phyloP scores from a whole-genome alignment of 805 yeast species.

The Saccharomycopsis sp. region DNA sequence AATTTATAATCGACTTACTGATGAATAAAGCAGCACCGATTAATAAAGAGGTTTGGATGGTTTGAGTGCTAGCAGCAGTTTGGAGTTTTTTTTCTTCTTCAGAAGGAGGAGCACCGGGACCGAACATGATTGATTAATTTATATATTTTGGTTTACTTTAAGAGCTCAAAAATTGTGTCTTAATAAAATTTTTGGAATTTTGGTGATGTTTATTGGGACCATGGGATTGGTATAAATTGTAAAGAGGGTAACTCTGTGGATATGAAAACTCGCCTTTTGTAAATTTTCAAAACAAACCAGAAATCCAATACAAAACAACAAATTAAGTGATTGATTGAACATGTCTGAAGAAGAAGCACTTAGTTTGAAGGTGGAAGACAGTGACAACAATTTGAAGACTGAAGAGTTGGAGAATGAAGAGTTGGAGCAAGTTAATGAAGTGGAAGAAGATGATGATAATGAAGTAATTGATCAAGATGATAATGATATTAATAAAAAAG shows the following conservation, averaged over 20 bases:
- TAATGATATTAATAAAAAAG: neutral
- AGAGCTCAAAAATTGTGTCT: no score
- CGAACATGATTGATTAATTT: no score
- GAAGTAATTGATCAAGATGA: constrained; percentile 10
- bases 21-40: constrained; percentile 17
- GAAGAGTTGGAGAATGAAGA: neutral
- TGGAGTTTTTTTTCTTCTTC: constrained; percentile 16
- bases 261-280: no score
- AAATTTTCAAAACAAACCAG: no score
- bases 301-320: no score
- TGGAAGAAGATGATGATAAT: constrained; percentile 14
- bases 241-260: no score
- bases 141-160: no score
- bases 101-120: constrained; percentile 16
- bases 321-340: no score
- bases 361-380: neutral
- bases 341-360: neutral
- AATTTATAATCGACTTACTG: constrained; percentile 1
- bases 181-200: no score
- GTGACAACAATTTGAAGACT: neutral
- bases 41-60: constrained; percentile 12
- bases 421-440: neutral
- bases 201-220: no score
- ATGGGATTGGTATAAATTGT: no score
- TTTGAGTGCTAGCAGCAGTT: constrained; percentile 6